Evolutionary conservation across 139 green algal genomes (phyloP).

Genomic region (Chlorella sorokiniana): DNA sequence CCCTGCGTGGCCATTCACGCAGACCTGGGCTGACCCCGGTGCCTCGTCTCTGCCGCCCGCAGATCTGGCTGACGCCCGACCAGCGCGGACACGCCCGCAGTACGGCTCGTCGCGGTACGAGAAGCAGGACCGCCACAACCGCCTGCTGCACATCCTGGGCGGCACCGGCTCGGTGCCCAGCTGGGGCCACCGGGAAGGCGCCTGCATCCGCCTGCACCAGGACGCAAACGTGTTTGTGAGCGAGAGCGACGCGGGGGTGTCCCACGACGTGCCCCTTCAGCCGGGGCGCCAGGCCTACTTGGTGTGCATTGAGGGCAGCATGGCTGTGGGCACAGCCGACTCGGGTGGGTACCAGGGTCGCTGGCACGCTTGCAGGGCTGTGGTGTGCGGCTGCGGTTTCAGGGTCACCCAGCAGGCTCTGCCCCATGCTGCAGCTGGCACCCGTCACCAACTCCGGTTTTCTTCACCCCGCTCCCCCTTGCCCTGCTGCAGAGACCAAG

Average conservation of each 20-base stretch:
- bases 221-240: constrained; percentile 77
- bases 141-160: constrained; percentile 73
- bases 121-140: constrained; percentile 67
- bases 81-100: constrained; percentile 65
- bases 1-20: too few relatives aligned
- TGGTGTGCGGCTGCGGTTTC: too few relatives aligned
- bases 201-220: constrained; percentile 57
- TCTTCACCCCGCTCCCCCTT: not conserved
- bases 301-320: constrained; percentile 65
- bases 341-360: not conserved
- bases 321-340: constrained; percentile 27
- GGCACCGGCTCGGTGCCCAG: constrained; percentile 49
- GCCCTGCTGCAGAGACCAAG: constrained; percentile 16
- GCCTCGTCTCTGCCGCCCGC: constrained; percentile 38
- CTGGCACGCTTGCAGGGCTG: not conserved
- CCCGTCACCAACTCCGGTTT: not conserved
- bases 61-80: constrained; percentile 81
- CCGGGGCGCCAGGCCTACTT: constrained; percentile 56
- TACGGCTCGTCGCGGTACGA: constrained; percentile 47
- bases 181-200: constrained; percentile 27
- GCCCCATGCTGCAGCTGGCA: too few relatives aligned
- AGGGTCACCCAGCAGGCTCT: too few relatives aligned
- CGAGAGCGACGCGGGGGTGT: constrained; percentile 59
- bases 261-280: constrained; percentile 34
- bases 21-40: too few relatives aligned